Evolutionary conservation across 257 asterid species (phyloP).

Genomic region (Lycium barbarum): DNA sequence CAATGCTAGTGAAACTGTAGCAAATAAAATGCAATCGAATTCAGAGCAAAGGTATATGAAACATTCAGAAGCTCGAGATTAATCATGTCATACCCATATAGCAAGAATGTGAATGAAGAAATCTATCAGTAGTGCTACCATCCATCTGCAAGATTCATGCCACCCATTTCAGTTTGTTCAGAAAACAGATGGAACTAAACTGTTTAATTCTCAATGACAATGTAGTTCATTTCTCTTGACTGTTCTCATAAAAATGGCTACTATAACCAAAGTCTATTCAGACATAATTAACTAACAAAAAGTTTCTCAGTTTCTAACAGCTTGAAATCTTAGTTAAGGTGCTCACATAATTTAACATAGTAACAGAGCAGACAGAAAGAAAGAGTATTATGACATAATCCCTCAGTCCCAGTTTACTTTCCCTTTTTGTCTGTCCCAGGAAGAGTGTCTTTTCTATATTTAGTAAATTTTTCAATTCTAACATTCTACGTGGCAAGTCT

Average conservation of each 20-base stretch:
- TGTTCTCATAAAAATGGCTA: background rate
- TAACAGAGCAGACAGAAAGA: background rate
- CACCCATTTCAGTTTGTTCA: background rate
- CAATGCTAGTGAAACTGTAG: background rate
- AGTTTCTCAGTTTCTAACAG: background rate
- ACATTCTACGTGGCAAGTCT: no score
- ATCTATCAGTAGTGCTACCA: slow-evolving; percentile 71
- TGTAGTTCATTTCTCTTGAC: background rate
- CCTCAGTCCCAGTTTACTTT: no score
- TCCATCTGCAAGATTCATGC: slow-evolving; percentile 62
- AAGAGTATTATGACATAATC: no score
- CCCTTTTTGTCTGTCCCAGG: no score
- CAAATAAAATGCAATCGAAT: no score
- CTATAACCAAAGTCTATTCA: background rate
- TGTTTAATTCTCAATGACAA: no score
- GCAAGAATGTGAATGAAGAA: slow-evolving; percentile 61
- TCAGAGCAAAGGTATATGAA: background rate
- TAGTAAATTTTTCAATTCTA: no score
- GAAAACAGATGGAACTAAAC: background rate
- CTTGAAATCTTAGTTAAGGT: background rate
- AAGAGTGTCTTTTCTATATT: no score
- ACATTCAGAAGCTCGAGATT: background rate
- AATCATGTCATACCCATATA: slow-evolving; percentile 56
- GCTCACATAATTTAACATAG: background rate
- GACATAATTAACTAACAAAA: slow-evolving; percentile 1